A percentile compares a stretch with the other conserved stretches of the same genome.
Conservation (phyloP, 2,329 filamentous ascomycete species). For the Lasiodiplodia theobromae region DNA sequence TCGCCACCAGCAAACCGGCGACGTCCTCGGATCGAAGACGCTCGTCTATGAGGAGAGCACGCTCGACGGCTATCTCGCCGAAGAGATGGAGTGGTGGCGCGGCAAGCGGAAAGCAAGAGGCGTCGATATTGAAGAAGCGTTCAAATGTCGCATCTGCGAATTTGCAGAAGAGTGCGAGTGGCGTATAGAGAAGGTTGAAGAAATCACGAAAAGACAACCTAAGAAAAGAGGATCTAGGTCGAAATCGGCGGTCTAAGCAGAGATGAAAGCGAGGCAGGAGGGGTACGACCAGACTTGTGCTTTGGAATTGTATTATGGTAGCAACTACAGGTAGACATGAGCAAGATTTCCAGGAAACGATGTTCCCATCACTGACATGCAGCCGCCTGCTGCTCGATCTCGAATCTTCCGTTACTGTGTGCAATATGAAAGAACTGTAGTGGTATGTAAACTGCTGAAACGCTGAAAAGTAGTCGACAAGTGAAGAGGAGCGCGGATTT, state of each 20-base stretch:
- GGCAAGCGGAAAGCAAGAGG: conserved; percentile 76
- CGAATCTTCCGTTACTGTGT: neutral
- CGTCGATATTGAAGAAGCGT: conserved; percentile 83
- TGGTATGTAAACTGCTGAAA: neutral
- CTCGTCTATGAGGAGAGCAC: conserved; percentile 71
- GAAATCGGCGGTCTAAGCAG: conserved; percentile 10
- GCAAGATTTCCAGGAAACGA: neutral
- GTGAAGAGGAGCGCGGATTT: neutral
- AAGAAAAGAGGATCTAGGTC: neutral
- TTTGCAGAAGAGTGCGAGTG: conserved; percentile 82
- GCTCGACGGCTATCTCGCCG: conserved; percentile 70
- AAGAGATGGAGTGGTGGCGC: conserved; percentile 87
- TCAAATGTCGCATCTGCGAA: conserved; percentile 86
- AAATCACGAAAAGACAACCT: conserved; percentile 46
- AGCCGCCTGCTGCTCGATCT: neutral
- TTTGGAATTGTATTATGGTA: neutral
- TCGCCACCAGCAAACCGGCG: conserved; percentile 55
- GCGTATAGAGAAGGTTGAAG: conserved; percentile 73
- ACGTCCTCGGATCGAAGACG: conserved; percentile 63
- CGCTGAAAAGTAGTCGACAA: neutral
- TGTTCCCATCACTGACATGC: neutral
- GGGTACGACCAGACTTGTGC: neutral
- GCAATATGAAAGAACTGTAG: too few species aligned
- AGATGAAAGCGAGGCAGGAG: neutral
- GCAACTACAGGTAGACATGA: neutral